Evolutionary conservation across 2,329 filamentous ascomycete genomes (phyloP).

Genomic region (Calonectria pseudoreteaudii): DNA sequence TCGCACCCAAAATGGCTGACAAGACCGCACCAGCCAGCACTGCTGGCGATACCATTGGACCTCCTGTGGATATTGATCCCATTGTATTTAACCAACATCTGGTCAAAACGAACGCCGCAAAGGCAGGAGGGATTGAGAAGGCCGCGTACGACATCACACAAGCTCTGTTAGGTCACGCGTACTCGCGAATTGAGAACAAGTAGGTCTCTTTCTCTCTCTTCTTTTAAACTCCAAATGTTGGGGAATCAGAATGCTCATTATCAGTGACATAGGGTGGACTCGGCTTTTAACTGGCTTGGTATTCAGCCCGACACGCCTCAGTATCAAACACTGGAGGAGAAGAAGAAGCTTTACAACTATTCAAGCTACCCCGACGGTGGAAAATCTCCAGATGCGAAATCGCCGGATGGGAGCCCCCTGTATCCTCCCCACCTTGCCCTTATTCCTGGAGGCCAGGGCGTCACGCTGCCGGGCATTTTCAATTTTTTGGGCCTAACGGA

Average conservation of each 20-base stretch:
- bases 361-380: neutral
- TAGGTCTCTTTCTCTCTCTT: neutral
- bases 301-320: neutral
- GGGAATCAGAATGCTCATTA: neutral
- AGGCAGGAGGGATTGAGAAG: neutral
- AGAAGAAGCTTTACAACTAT: neutral
- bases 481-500: neutral
- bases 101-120: too few relatives aligned
- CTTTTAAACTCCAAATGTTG: accelerated
- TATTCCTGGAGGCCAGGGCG: neutral
- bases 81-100: neutral
- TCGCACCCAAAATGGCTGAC: neutral
- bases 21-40: neutral
- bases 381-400: too few relatives aligned
- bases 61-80: neutral
- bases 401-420: neutral
- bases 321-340: neutral
- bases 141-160: neutral
- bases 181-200: neutral
- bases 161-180: neutral
- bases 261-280: neutral
- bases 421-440: neutral
- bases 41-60: neutral
- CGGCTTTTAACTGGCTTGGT: neutral
- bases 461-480: neutral